phyloP scores from a whole-genome alignment of 805 yeast species.

The Candida berthetii region DNA sequence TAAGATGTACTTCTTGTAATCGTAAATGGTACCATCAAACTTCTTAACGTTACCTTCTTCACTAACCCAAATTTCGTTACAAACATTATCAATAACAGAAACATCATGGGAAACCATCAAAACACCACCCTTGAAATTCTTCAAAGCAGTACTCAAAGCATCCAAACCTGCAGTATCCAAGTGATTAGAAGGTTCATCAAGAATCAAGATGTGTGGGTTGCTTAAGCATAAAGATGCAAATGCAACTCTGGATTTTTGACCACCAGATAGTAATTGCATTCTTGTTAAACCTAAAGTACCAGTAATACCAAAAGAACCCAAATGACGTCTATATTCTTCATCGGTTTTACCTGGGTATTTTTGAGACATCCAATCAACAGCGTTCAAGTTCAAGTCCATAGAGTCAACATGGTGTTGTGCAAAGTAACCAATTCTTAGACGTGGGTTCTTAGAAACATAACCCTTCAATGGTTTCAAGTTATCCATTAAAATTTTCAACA shows the following conservation, averaged over 20 bases:
- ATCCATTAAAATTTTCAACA: constrained; percentile 82
- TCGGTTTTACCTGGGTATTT: constrained; percentile 90
- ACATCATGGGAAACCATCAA: constrained; percentile 98
- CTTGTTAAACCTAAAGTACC: constrained; percentile 91
- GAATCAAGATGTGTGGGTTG: constrained; percentile 84
- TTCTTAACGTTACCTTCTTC: constrained; percentile 77
- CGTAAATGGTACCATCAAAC: constrained; percentile 79
- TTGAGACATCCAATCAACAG: constrained; percentile 91
- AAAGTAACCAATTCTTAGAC: constrained; percentile 91
- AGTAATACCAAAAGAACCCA: constrained; percentile 96
- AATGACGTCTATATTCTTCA: constrained; percentile 93
- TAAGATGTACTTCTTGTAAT: constrained; percentile 84
- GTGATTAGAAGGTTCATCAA: constrained; percentile 98
- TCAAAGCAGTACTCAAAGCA: constrained; percentile 87
- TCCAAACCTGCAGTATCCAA: constrained; percentile 97
- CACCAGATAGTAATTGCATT: constrained; percentile 88
- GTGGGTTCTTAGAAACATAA: constrained; percentile 68
- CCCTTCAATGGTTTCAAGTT: constrained; percentile 72
- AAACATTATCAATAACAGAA: constrained; percentile 77
- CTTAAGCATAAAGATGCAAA: constrained; percentile 90
- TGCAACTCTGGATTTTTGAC: constrained; percentile 97
- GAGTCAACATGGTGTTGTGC: constrained; percentile 98
- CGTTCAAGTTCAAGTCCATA: constrained; percentile 82
- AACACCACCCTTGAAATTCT: constrained; percentile 88
- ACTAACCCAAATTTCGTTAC: constrained; percentile 94